A percentile compares a stretch with the other conserved stretches of the same genome.
phyloP scores from a whole-genome alignment of 148 eudicot species.

The Chenopodium quinoa region DNA sequence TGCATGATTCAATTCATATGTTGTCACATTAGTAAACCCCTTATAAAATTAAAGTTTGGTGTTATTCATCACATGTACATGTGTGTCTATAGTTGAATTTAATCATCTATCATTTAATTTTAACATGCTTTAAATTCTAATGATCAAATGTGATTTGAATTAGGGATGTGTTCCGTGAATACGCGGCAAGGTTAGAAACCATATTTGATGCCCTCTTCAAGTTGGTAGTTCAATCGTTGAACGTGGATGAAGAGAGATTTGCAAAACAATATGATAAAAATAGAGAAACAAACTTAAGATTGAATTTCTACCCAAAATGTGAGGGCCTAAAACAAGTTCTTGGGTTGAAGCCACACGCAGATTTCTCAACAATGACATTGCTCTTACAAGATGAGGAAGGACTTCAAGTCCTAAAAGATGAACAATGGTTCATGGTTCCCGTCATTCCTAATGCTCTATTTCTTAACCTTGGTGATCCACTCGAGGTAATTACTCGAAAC shows the following conservation, averaged over 20 bases:
- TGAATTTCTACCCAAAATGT: constrained; percentile 44
- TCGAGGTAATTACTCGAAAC: constrained; percentile 20
- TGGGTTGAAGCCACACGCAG: constrained; percentile 46
- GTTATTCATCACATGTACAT: no score
- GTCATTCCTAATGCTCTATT: constrained; percentile 40
- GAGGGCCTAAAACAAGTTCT: constrained; percentile 35
- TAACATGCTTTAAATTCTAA: not conserved
- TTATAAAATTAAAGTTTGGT: no score
- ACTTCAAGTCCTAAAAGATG: constrained; percentile 48
- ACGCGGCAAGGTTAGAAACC: constrained; percentile 22
- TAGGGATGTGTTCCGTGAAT: constrained; percentile 39
- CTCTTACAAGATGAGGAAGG: constrained; percentile 52
- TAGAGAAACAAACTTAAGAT: constrained; percentile 27
- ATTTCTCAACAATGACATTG: constrained; percentile 41
- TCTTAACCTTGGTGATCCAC: constrained; percentile 42
- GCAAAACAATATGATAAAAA: constrained; percentile 29
- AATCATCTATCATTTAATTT: no score
- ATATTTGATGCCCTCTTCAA: constrained; percentile 31
- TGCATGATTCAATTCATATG: no score
- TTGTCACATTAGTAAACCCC: no score
- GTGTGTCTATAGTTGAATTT: no score
- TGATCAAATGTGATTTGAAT: not conserved
- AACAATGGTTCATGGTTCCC: constrained; percentile 44
- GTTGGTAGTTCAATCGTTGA: constrained; percentile 29
- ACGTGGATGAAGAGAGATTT: constrained; percentile 29